Evolutionary conservation across 495 filamentous ascomycete species (phyloP), one percentile per base, ranked within the genome.

Genomic region (Hamigera avellanea): DNA sequence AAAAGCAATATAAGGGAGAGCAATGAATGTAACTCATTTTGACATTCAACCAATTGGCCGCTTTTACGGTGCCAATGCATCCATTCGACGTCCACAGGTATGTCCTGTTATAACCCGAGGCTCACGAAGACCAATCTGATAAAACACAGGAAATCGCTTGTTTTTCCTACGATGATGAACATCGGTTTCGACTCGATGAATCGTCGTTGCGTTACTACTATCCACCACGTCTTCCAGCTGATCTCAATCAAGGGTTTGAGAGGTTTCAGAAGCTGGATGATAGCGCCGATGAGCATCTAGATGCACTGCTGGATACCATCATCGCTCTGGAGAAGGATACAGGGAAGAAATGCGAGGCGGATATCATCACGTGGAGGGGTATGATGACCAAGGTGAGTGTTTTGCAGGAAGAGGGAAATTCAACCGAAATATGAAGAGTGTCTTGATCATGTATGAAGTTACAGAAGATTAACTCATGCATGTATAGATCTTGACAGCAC

Each of bases 331-430:
- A 96, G 54, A 64, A 73, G 48, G 66, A 75, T 37, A 75, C 69
- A 5, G 71, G 70, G 8, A 72, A 74, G 48, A 76, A 64, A 49
- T 78, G 78, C 23, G 75, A 83, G 29, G 78, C 80, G 7, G 80
- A 95, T 41, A 53, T 99, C 30, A 72, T 96, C 32, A 95, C 89
- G 0, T 99, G 89, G 89, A 66, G 91, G 48, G 91, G 91, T 14
- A 95, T 99, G 86, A 85, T 99, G 83, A 96, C 91, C 38, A 99
- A 95, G 71, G 84, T 84, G 46, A 26, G 58, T 36, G 25, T 26
- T 26, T 12, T 26, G 12, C 25, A n/a, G n/a, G n/a, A n/a, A n/a
- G n/a, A n/a, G n/a, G n/a, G n/a, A n/a, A n/a, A n/a, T n/a, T n/a
- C n/a, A n/a, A n/a, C n/a, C n/a, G n/a, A n/a, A n/a, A n/a, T n/a